Base-by-base conservation (phyloP, 768 basidiomycete genomes). In the Boletus bicolor region DNA sequence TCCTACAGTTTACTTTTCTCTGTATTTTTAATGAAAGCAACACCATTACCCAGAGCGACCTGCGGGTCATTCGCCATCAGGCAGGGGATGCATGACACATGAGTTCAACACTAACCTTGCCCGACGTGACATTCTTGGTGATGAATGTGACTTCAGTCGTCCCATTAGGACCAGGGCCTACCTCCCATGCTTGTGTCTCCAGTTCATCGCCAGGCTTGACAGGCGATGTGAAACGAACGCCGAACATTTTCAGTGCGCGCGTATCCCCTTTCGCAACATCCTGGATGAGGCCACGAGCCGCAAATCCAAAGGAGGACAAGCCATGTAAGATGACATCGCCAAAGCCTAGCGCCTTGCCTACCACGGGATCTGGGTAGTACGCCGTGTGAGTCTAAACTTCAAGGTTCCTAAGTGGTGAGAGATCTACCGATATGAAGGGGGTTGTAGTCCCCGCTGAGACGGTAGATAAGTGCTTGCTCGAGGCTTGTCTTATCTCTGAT, bases 321-420 rank as follows among this genome's bases (percentile, higher is more conserved):
- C 92, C 92, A 65, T 95, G 92, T 3, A 94, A 79, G 63, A 95
- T 93, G 37, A 87, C 83, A 46, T 86, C 92, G 3, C 89, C 89
- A 64, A 95, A 93, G 11, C 91, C 90, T 17, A 84, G 77, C 8
- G 76, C 77, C 59, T 83, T 68, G n/a, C 91, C 92, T 38, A 90
- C 82, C 14, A 64, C 69, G 1, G 91, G 89, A 74, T 93, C 91
- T 88, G 66, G 3, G 49, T 24, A 14, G 32, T 15, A 32, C 5
- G 12, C 12, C 14, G 1, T 11, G 24, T 55, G 37, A 53, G 48
- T 3, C 14, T 28, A 57, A 21, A 21, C 12, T 6, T 17, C 19
- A 11, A 51, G 4, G 45, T 24, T 39, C 15, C 34, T 30, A 26
- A 38, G 44, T 10, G 28, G 26, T 24, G 42, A 44, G 12, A 30